A percentile compares a stretch with the other conserved stretches of the same genome.
phyloP scores from a whole-genome alignment of 345 rosid genomes.

The Geranium rotundifolium region DNA sequence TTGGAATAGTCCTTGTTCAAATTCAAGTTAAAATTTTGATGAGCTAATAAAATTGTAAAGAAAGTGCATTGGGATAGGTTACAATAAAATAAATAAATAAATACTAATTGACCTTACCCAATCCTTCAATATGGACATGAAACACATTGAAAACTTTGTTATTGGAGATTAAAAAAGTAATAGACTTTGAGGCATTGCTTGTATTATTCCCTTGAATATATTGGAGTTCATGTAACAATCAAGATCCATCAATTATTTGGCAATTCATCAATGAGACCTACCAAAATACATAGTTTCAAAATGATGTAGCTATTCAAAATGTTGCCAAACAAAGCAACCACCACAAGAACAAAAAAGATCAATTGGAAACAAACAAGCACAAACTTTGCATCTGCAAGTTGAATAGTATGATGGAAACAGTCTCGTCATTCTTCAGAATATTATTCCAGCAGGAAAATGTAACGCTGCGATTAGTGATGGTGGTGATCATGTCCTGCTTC shows the following conservation, averaged over 20 bases:
- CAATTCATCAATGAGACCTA: slow-evolving; percentile 12
- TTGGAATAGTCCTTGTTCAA: too few relatives aligned
- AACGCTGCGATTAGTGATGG: slow-evolving; percentile 32
- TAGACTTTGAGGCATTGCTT: too few relatives aligned
- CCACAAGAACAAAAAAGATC: slow-evolving; percentile 8
- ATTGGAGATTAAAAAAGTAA: too few relatives aligned
- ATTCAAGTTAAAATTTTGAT: too few relatives aligned
- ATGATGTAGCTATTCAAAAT: slow-evolving; percentile 7
- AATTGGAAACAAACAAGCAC: slow-evolving; percentile 15
- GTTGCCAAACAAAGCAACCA: slow-evolving; percentile 19
- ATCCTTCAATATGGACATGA: too few relatives aligned
- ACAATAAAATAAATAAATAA: too few relatives aligned
- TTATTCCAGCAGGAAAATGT: slow-evolving; percentile 20
- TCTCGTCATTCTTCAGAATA: slow-evolving; percentile 22
- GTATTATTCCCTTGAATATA: slow-evolving; percentile 6
- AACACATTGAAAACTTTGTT: too few relatives aligned
- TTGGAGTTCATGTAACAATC: slow-evolving; percentile 6
- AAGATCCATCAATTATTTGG: slow-evolving; percentile 31
- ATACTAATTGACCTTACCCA: too few relatives aligned
- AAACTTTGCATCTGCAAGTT: slow-evolving; percentile 17
- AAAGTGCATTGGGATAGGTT: too few relatives aligned
- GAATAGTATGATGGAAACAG: slow-evolving; percentile 21
- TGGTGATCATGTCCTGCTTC: slow-evolving; percentile 42
- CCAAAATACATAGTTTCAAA: slow-evolving; percentile 9
- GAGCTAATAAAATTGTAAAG: too few relatives aligned